Evolutionary conservation across 257 asterid genomes (phyloP), one percentile per base, ranked within the genome.

Genomic region (Hygrophila difformis): DNA sequence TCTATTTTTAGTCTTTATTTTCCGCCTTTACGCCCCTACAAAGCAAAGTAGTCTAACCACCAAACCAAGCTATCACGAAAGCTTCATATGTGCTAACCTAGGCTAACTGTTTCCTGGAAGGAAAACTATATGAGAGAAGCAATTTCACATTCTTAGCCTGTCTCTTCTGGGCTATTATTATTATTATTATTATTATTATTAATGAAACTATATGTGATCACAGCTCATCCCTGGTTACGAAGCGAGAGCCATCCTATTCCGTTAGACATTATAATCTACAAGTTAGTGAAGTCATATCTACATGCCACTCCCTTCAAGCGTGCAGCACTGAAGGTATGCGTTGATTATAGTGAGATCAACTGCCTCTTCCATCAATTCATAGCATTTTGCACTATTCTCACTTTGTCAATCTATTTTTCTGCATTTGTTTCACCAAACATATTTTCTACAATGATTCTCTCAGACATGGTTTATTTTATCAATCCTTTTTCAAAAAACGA

Each of bases 211-310:
- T n/a, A n/a, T n/a, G n/a, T n/a, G n/a, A 48, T 46, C 60, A 49
- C 93, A 88, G 97, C 82, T 26, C 97, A 88, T 70, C 97, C 97
- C 47, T 88, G 97, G 97, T 52, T 88, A 72, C 74, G 86, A 60
- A 79, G 83, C 50, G 94, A 81, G 71, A 81, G 62, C 72, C 78
- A 78, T 72, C 92, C 86, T 22, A 62, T 88, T 67, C 95, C 97
- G n/a, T 61, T 88, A 49, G 97, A 88, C 71, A 74, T 88, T 64
- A 61, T 88, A 62, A 73, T 81, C 53, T 88, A 74, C 63, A 88
- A 81, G 75, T 52, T 84, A 60, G 93, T 84, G 36, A 88, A 88
- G 74, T 74, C 78, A 7, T 84, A 84, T 68, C 60, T 84, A 10
- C 87, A 81, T 48, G 95, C 95, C 31, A 68, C 94, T n/a, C 95